Conservation (phyloP, 2,329 filamentous ascomycete genomes). For the Exophiala viscosa region DNA sequence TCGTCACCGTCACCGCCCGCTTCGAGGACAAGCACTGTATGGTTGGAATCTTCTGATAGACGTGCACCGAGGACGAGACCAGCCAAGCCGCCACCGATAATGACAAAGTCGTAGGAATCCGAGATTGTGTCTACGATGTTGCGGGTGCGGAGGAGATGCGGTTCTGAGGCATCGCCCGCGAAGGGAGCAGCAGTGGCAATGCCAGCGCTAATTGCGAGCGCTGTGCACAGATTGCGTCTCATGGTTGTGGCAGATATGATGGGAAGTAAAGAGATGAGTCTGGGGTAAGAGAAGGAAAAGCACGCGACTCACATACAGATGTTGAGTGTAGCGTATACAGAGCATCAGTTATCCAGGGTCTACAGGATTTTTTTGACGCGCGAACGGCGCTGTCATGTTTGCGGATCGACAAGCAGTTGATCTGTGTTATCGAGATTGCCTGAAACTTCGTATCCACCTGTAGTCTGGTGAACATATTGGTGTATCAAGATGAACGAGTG, state of each 20-base stretch:
- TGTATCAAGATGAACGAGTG: too few species aligned
- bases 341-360: too few species aligned
- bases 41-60: conserved; percentile 32
- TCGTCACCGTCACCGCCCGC: conserved; percentile 34
- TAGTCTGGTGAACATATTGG: too few species aligned
- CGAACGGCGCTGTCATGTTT: too few species aligned
- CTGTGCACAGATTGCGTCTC: conserved; percentile 10
- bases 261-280: background rate
- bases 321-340: too few species aligned
- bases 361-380: too few species aligned
- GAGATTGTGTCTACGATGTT: conserved; percentile 27
- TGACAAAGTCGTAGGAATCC: conserved; percentile 33
- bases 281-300: background rate
- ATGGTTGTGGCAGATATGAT: conserved; percentile 5
- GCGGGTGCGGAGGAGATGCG: conserved; percentile 26
- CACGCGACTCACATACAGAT: too few species aligned
- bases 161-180: conserved; percentile 26
- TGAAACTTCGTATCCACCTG: too few species aligned
- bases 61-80: conserved; percentile 34
- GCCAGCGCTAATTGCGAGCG: conserved; percentile 17
- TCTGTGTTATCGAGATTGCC: too few species aligned
- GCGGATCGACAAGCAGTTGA: too few species aligned
- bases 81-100: conserved; percentile 33
- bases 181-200: conserved; percentile 24
- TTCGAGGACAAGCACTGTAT: conserved; percentile 35